Conservation (phyloP, 441 rosid species). For the Gossypium laxum region DNA sequence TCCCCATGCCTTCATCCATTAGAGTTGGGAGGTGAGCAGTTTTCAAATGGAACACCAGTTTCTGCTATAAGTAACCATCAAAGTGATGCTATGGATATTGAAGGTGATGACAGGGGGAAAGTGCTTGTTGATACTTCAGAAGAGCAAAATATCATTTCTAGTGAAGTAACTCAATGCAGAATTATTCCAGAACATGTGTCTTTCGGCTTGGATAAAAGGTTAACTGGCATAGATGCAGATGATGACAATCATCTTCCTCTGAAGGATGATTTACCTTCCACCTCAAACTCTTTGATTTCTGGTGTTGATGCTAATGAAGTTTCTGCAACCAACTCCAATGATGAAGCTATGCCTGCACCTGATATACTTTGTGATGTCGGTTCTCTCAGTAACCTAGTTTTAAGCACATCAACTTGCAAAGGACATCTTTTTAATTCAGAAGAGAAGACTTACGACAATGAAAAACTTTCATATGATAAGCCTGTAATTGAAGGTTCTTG, state of each 20-base stretch:
- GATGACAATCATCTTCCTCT: constrained; percentile 15
- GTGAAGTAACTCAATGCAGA: constrained; percentile 18
- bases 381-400: constrained; percentile 19
- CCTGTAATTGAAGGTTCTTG: constrained; percentile 25
- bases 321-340: constrained; percentile 27
- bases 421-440: constrained; percentile 19
- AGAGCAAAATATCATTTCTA: constrained; percentile 24
- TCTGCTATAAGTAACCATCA: constrained; percentile 21
- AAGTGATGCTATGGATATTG: constrained; percentile 23
- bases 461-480: constrained; percentile 23
- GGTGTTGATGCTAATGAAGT: constrained; percentile 25
- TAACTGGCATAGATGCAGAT: constrained; percentile 19
- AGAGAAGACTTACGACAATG: constrained; percentile 28
- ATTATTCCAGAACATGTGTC: constrained; percentile 24
- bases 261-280: constrained; percentile 26
- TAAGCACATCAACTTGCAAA: constrained; percentile 12
- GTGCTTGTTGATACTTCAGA: constrained; percentile 26
- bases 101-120: constrained; percentile 22
- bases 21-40: constrained; percentile 28
- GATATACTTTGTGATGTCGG: constrained; percentile 29
- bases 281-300: constrained; percentile 24
- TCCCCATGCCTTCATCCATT: constrained; percentile 15
- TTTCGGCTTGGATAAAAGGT: constrained; percentile 18
- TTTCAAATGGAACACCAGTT: constrained; percentile 24
- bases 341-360: constrained; percentile 29